Evolutionary conservation across 2,329 filamentous ascomycete genomes (phyloP).

Genomic region (Fusarium austroafricanum): DNA sequence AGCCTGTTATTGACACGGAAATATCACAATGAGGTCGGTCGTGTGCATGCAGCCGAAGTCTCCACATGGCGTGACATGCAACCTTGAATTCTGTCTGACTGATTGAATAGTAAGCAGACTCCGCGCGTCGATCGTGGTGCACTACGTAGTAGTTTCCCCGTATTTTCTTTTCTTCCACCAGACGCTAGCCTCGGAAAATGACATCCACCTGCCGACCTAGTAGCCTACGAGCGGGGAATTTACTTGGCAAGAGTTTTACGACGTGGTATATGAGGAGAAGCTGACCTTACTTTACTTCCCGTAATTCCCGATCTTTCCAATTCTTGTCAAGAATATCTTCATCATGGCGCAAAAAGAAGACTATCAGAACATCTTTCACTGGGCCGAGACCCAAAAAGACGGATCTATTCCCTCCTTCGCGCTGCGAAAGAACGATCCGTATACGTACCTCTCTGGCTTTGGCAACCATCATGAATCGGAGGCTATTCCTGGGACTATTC

Average conservation of each 20-base stretch:
- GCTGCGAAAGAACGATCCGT: slow-evolving; percentile 54
- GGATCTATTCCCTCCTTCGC: slow-evolving; percentile 65
- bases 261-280: neutral
- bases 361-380: slow-evolving; percentile 65
- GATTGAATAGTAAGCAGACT: slow-evolving; percentile 23
- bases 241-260: neutral
- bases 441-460: slow-evolving; percentile 68
- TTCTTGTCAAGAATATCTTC: neutral
- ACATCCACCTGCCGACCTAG: neutral
- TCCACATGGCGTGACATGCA: neutral
- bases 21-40: no score
- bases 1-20: neutral
- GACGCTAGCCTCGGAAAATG: neutral
- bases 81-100: slow-evolving; percentile 17
- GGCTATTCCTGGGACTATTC: slow-evolving; percentile 59
- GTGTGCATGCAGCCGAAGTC: neutral
- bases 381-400: slow-evolving; percentile 71
- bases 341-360: slow-evolving; percentile 45
- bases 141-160: slow-evolving; percentile 1
- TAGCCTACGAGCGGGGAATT: neutral
- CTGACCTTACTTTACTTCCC: neutral
- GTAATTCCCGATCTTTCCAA: neutral
- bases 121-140: neutral
- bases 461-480: slow-evolving; percentile 60
- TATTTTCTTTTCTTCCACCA: neutral